Evolutionary conservation across 2,329 filamentous ascomycete genomes (phyloP).

Genomic region (Hypocreales sp.): DNA sequence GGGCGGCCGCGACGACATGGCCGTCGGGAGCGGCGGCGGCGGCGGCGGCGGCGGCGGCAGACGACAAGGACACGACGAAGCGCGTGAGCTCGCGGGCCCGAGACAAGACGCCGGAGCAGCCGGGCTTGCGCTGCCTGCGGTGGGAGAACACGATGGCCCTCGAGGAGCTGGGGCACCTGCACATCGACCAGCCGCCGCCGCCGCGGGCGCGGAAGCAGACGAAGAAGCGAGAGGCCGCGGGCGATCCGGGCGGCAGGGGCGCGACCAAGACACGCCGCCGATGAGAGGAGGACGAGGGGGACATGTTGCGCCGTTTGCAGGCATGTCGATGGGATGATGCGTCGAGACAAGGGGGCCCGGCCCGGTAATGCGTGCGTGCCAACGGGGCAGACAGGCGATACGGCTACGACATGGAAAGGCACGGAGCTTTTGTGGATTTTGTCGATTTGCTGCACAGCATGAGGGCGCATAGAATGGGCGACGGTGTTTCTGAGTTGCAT

Average conservation of each 20-base stretch:
- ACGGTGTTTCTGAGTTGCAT: not conserved
- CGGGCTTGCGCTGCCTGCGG: constrained; percentile 30
- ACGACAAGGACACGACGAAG: constrained; percentile 24
- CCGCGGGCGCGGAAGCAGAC: constrained; percentile 33
- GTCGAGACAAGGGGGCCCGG: too few relatives aligned
- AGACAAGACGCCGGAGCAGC: constrained; percentile 30
- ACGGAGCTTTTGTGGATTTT: too few relatives aligned
- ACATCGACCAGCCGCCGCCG: constrained; percentile 37
- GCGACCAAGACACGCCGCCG: constrained; percentile 15
- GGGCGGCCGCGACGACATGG: too few relatives aligned
- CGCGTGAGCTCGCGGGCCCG: constrained; percentile 29
- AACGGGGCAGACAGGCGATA: too few relatives aligned
- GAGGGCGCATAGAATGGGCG: not conserved
- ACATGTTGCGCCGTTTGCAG: too few relatives aligned
- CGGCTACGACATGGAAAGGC: too few relatives aligned
- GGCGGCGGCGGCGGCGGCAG: constrained; percentile 20
- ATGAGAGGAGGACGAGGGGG: constrained; percentile 3
- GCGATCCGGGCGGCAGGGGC: constrained; percentile 12
- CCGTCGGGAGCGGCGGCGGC: constrained; percentile 14
- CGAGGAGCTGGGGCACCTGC: constrained; percentile 40
- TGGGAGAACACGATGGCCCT: constrained; percentile 43
- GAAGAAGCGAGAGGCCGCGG: constrained; percentile 31
- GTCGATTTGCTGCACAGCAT: too few relatives aligned
- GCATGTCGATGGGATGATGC: too few relatives aligned
- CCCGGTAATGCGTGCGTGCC: too few relatives aligned